Evolutionary conservation across 345 rosid genomes (phyloP).

Genomic region (Kandelia obovata): DNA sequence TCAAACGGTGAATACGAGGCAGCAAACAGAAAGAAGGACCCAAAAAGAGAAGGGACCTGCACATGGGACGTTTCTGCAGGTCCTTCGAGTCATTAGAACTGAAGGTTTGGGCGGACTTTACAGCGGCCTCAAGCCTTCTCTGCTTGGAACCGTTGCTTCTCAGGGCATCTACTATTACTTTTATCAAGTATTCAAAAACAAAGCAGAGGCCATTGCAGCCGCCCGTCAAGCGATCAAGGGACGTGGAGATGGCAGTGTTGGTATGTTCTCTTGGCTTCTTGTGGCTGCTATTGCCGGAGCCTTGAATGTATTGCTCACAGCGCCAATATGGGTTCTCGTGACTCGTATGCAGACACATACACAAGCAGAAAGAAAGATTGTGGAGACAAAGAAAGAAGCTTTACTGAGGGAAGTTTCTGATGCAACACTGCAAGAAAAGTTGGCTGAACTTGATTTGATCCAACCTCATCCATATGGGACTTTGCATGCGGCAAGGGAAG

Average conservation of each 20-base stretch:
- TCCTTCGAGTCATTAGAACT: constrained; percentile 44
- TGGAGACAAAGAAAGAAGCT: constrained; percentile 53
- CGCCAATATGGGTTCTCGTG: constrained; percentile 66
- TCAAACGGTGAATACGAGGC: constrained; percentile 70
- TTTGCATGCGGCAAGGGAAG: constrained; percentile 50
- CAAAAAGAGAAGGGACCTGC: constrained; percentile 28
- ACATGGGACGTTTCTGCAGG: constrained; percentile 40
- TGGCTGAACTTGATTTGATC: constrained; percentile 49
- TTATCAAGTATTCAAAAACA: constrained; percentile 61
- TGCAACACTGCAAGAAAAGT: constrained; percentile 39
- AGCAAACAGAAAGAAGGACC: constrained; percentile 60
- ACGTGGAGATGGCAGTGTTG: constrained; percentile 51
- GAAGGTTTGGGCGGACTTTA: constrained; percentile 73
- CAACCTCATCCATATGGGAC: constrained; percentile 60
- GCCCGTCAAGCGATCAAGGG: constrained; percentile 41
- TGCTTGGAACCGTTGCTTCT: constrained; percentile 69
- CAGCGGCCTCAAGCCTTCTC: constrained; percentile 70
- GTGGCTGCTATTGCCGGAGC: constrained; percentile 70
- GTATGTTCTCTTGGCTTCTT: constrained; percentile 66
- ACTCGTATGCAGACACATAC: constrained; percentile 78
- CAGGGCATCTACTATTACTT: constrained; percentile 68
- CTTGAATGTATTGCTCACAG: constrained; percentile 61
- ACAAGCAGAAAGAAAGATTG: constrained; percentile 65
- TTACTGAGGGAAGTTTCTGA: constrained; percentile 44
- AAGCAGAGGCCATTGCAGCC: constrained; percentile 54